Evolutionary conservation across 345 rosid species (phyloP), one percentile per base, ranked within the genome.

Genomic region (Rhodomyrtus tomentosa): DNA sequence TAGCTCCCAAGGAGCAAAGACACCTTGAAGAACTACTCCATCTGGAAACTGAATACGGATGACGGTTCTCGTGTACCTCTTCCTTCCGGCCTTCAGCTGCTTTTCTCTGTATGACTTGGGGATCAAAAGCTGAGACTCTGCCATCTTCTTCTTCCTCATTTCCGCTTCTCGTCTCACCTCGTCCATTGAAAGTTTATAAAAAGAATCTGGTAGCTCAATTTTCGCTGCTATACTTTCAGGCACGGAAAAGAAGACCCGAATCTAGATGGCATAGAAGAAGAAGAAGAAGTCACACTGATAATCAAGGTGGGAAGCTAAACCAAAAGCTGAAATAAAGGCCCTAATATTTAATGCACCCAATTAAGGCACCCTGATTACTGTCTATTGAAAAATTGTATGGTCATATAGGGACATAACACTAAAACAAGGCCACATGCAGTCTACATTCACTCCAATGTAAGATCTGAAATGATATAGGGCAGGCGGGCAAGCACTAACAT

Each of bases 11-110:
- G 99, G 98, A 81, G 93, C 91, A 88, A 97, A 97, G 84, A 92
- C 89, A 53, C 96, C 99, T 87, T 95, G 99, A 85, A 97, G 96
- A 81, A 95, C 97, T 85, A 95, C 95, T 18, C 96, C 98, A 13
- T 97, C 99, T 2, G 98, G 99, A 86, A 97, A 97, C 86, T 97
- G 99, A 59, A 95, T 82, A 55, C 98, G 95, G 76, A 97, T 93
- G 38, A 97, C 81, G 49, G 94, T 88, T 87, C 92, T 92, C 84
- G 81, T 87, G 86, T 97, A 95, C 86, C 89, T 92, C 86, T 82
- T 95, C 88, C 94, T 90, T 14, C 92, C 90, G 25, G 96, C 98
- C 92, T 97, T 91, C 25, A 95, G 96, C 88, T 93, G 98, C 81
- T 95, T 97, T 90, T 97, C 98, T 90, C 87, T 94, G 84, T 87